These are phyloP conservation scores for Monosporozyma servazzii DNA, from an alignment of 805 yeast genomes.

Conservation along the genomic window DNA sequence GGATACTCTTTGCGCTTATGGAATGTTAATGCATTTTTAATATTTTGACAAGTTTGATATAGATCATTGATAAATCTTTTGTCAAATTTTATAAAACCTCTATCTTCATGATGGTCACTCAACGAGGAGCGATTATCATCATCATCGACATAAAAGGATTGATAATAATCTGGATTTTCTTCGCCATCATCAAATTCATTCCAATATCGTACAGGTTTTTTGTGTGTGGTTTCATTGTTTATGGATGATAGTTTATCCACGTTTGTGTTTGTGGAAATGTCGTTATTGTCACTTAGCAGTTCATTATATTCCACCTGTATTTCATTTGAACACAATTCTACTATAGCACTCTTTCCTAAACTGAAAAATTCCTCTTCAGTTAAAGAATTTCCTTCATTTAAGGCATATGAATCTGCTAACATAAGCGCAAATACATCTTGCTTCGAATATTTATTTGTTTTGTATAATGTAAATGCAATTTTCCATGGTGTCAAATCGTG, in stretches of 20 bases:
- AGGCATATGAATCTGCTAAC: conserved; percentile 12
- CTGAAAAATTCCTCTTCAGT: conserved; percentile 18
- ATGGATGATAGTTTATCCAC: background rate
- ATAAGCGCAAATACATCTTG: conserved; percentile 10
- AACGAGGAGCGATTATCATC: conserved; percentile 4
- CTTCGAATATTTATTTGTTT: conserved; percentile 9
- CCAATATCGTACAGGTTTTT: conserved; percentile 21
- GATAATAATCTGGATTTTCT: conserved; percentile 5
- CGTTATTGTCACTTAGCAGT: background rate
- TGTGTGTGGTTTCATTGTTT: background rate
- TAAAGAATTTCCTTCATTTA: conserved; percentile 7
- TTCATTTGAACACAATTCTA: conserved; percentile 3
- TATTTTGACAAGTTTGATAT: conserved; percentile 13
- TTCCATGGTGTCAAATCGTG: conserved; percentile 18
- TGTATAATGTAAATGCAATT: conserved; percentile 8
- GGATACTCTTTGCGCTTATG: background rate
- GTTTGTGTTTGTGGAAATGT: background rate
- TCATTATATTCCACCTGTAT: background rate
- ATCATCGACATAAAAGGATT: conserved; percentile 7
- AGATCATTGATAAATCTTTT: conserved; percentile 17
- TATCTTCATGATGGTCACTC: conserved; percentile 7
- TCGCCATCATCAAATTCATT: conserved; percentile 30
- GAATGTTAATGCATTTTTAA: conserved; percentile 5
- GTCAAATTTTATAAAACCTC: conserved; percentile 20
- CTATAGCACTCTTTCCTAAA: conserved; percentile 13